Percentiles rank a stretch among this genome's conserved stretches.
These are phyloP conservation scores for Verticillium longisporum DNA, from an alignment of 2,329 filamentous ascomycete species.

Conservation along the genomic window DNA sequence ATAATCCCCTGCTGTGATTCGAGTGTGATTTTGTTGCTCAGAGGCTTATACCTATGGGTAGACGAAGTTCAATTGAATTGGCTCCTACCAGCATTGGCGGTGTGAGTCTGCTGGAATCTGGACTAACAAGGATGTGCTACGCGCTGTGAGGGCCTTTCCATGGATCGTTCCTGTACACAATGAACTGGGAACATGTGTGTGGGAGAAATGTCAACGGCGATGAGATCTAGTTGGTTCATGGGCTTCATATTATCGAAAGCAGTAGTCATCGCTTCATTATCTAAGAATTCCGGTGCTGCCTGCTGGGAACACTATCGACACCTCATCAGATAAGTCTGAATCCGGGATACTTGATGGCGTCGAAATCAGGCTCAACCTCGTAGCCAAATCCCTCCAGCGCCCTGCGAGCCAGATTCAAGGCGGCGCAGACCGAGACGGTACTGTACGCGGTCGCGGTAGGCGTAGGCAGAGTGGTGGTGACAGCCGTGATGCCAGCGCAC, in stretches of 20 bases:
- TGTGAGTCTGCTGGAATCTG: background rate
- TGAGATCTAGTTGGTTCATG: too few species aligned
- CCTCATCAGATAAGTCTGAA: background rate
- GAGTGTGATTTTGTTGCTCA: background rate
- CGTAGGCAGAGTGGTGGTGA: background rate
- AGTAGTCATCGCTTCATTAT: background rate
- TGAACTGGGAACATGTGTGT: background rate
- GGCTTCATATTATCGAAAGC: background rate
- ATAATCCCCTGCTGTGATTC: background rate
- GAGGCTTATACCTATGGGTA: background rate
- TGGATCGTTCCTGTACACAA: background rate
- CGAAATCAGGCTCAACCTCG: background rate
- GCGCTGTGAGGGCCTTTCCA: background rate
- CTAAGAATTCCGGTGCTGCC: too few species aligned
- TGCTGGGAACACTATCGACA: too few species aligned
- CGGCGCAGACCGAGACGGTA: background rate
- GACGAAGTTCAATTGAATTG: background rate
- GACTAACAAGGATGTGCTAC: background rate
- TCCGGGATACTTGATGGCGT: background rate
- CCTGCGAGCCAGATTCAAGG: background rate
- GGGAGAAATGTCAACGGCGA: background rate
- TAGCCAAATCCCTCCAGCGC: background rate
- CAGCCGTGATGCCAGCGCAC: background rate
- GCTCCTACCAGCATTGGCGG: background rate
- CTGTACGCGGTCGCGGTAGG: background rate